Evolutionary conservation across 305 asterid genomes (phyloP).

Genomic region (Ajuga reptans): DNA sequence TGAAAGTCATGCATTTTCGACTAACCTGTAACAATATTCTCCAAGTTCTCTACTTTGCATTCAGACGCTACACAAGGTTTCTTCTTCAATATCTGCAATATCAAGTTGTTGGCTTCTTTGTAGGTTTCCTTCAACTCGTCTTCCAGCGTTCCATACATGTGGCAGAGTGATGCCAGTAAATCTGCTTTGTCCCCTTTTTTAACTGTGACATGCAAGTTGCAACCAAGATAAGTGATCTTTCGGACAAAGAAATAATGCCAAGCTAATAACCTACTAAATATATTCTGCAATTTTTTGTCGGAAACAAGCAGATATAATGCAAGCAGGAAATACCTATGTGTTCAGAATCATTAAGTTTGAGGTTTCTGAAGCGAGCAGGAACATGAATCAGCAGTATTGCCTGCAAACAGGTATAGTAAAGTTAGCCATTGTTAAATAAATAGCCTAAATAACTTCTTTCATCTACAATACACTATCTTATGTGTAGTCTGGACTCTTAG

Average conservation of each 20-base stretch:
- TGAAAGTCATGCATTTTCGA: constrained; percentile 11
- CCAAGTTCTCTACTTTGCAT: constrained; percentile 45
- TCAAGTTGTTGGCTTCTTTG: constrained; percentile 57
- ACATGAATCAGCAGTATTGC: constrained; percentile 76
- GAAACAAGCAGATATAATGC: neutral
- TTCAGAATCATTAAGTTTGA: constrained; percentile 50
- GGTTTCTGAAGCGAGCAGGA: constrained; percentile 61
- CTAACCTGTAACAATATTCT: constrained; percentile 56
- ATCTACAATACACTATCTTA: neutral
- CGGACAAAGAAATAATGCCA: neutral
- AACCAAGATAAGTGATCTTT: constrained; percentile 6
- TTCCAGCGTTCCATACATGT: constrained; percentile 71
- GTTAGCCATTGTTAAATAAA: neutral
- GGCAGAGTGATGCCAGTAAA: constrained; percentile 75
- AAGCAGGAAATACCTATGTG: constrained; percentile 53
- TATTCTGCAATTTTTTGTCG: neutral
- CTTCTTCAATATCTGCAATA: constrained; percentile 53
- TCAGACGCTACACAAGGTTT: constrained; percentile 57
- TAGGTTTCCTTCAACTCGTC: constrained; percentile 62
- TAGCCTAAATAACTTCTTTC: neutral
- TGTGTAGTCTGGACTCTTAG: neutral
- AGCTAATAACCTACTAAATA: neutral
- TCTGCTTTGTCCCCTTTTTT: constrained; percentile 68
- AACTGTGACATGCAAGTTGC: constrained; percentile 51
- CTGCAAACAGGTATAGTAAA: constrained; percentile 37